phyloP scores from a whole-genome alignment of 2,329 filamentous ascomycete species.

The Diaporthe citriasiana region DNA sequence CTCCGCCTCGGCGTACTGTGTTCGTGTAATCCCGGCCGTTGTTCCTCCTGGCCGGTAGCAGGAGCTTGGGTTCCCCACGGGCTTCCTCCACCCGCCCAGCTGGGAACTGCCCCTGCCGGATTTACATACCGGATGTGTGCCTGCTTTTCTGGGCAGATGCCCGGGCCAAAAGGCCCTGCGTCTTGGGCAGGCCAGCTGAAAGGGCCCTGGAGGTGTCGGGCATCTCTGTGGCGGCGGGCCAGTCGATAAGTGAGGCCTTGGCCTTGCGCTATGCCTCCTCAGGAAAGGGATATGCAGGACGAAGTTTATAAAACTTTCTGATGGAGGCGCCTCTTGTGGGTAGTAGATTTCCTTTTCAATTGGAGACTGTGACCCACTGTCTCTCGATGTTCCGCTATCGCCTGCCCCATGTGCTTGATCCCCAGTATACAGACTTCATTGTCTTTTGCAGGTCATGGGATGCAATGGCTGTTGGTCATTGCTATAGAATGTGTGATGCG shows the following conservation, averaged over 20 bases:
- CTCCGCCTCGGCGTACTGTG: not conserved
- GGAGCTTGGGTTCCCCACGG: slow-evolving; percentile 5
- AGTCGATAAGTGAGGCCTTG: not conserved
- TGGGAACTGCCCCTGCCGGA: not conserved
- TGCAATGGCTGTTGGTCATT: not conserved
- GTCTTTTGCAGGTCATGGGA: not conserved
- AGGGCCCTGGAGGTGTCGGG: too few relatives aligned
- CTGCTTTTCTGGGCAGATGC: not conserved
- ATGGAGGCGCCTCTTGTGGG: not conserved
- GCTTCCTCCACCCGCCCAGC: slow-evolving; percentile 5
- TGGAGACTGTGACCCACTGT: not conserved
- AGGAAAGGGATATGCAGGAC: not conserved
- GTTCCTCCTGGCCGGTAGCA: not conserved
- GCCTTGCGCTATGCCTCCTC: not conserved
- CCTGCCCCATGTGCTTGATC: not conserved
- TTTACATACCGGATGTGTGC: not conserved
- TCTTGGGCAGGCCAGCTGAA: not conserved
- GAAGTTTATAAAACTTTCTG: not conserved
- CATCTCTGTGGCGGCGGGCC: too few relatives aligned
- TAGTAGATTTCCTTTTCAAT: not conserved
- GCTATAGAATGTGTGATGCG: not conserved
- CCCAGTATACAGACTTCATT: not conserved
- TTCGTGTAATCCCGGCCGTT: not conserved
- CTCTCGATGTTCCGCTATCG: not conserved
- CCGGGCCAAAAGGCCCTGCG: not conserved